phyloP scores from a whole-genome alignment of 2,329 filamentous ascomycete species.

The Colletotrichum cordylinicola region DNA sequence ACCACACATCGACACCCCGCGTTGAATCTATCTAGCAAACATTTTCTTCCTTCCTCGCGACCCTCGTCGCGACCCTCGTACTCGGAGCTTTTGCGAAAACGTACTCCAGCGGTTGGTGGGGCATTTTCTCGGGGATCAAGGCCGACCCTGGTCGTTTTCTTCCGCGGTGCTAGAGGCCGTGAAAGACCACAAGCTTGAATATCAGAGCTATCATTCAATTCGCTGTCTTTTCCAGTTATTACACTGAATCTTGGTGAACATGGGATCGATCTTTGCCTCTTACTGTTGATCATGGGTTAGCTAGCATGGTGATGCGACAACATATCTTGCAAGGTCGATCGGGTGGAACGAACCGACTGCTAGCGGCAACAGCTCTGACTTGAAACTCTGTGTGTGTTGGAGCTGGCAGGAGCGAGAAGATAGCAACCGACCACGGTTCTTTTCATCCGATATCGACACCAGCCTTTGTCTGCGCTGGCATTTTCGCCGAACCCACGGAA shows the following conservation, averaged over 20 bases:
- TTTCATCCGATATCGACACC: background rate
- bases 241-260: background rate
- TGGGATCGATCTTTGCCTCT: background rate
- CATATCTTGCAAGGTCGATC: background rate
- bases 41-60: background rate
- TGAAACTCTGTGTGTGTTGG: background rate
- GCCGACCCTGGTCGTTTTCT: background rate
- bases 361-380: background rate
- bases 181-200: background rate
- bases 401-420: background rate
- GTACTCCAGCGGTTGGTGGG: background rate
- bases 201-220: background rate
- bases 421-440: background rate
- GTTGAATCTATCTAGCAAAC: background rate
- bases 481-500: background rate
- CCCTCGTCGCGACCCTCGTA: background rate
- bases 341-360: background rate
- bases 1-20: background rate
- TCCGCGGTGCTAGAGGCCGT: background rate
- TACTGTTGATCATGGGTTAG: background rate
- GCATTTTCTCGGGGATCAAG: background rate
- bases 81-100: background rate
- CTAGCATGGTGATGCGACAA: background rate
- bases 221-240: background rate
- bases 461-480: background rate